Evolutionary conservation across 257 asterid species (phyloP).

Genomic region (Solanum chilense): DNA sequence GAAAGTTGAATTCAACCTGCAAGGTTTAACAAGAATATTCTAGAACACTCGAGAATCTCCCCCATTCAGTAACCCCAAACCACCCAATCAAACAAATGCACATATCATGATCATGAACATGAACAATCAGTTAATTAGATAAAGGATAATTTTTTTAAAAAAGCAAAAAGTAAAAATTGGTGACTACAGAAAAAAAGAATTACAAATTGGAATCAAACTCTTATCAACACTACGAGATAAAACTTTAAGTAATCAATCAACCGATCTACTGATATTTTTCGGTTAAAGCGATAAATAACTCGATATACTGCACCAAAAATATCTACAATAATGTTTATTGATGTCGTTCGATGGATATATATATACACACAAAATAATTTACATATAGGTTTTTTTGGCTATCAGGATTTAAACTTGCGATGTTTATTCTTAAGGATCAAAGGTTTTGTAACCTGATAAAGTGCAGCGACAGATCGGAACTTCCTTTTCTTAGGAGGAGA

Average conservation of each 20-base stretch:
- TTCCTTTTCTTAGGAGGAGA: slow-evolving; percentile 18
- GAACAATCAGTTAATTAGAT: background rate
- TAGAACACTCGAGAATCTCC: background rate
- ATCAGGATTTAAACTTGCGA: slow-evolving; percentile 2
- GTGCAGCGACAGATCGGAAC: slow-evolving; percentile 36
- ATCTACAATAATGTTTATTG: background rate
- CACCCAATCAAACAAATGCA: background rate
- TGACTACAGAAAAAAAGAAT: background rate
- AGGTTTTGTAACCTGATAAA: slow-evolving; percentile 29
- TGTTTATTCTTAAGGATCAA: slow-evolving; percentile 8
- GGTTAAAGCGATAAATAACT: background rate
- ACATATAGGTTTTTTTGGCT: background rate
- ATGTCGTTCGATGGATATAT: background rate
- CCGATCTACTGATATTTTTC: background rate
- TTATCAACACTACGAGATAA: too few species aligned
- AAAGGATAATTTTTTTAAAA: background rate
- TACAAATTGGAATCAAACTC: background rate
- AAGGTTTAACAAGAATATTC: background rate
- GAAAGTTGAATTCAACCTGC: background rate
- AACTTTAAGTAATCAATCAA: background rate
- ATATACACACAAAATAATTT: background rate
- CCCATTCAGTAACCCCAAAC: background rate
- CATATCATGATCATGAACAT: background rate
- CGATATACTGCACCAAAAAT: background rate
- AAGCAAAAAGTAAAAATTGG: background rate